Conservation (phyloP, 148 eudicot genomes). For the Nepenthes gracilis region DNA sequence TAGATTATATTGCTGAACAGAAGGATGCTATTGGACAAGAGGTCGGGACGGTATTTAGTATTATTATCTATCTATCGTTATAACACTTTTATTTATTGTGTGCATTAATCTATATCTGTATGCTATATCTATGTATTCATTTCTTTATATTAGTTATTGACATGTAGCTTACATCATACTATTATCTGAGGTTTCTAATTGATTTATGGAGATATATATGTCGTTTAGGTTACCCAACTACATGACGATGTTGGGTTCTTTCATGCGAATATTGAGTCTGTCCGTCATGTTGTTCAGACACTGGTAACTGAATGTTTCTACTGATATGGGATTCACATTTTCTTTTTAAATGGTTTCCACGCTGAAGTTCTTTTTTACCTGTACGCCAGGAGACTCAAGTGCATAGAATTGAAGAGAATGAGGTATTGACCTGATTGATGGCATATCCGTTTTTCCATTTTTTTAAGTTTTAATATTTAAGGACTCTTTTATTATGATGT, state of each 20-base stretch:
- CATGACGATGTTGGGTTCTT: constrained; percentile 30
- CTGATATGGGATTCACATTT: no score
- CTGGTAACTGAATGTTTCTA: constrained; percentile 30
- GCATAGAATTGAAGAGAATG: constrained; percentile 38
- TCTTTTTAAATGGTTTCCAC: no score
- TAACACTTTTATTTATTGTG: neutral
- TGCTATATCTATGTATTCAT: neutral
- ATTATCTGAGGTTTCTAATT: no score
- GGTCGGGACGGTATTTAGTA: constrained; percentile 15
- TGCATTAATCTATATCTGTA: neutral
- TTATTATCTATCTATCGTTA: neutral
- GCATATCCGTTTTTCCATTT: neutral
- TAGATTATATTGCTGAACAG: constrained; percentile 33
- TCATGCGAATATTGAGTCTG: constrained; percentile 29
- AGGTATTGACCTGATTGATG: constrained; percentile 20
- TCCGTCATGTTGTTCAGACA: constrained; percentile 32
- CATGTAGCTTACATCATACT: no score
- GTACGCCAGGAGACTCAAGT: constrained; percentile 55
- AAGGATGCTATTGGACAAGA: constrained; percentile 36
- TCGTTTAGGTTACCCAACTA: constrained; percentile 33
- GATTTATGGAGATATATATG: neutral
- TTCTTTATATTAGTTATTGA: neutral
- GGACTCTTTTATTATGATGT: neutral
- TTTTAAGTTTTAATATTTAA: neutral
- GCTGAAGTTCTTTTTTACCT: neutral